These are phyloP conservation scores for Arabidopsis lyrata DNA, from an alignment of 441 rosid species.

Conservation along the genomic window DNA sequence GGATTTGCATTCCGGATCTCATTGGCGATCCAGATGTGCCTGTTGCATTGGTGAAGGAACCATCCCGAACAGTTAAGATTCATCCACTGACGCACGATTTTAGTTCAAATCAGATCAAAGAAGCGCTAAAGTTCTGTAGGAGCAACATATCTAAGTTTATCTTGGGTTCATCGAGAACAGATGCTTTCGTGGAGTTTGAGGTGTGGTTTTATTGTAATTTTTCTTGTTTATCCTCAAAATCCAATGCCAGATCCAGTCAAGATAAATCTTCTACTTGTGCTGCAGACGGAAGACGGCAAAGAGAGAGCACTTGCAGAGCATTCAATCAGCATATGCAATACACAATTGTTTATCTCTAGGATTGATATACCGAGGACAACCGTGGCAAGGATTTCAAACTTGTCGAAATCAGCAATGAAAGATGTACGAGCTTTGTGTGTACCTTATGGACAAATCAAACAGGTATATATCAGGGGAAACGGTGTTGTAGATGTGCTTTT, in stretches of 20 bases:
- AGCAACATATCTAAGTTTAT: slow-evolving; percentile 42
- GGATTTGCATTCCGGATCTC: slow-evolving; percentile 45
- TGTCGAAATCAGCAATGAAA: neutral
- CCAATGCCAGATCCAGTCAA: neutral
- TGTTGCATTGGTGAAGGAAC: slow-evolving; percentile 48
- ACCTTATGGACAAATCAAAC: slow-evolving; percentile 36
- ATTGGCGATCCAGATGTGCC: slow-evolving; percentile 52
- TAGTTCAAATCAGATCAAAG: slow-evolving; percentile 46
- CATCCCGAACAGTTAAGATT: slow-evolving; percentile 47
- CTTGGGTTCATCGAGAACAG: slow-evolving; percentile 47
- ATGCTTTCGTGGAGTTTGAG: slow-evolving; percentile 52
- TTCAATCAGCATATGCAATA: slow-evolving; percentile 41
- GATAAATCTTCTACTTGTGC: slow-evolving; percentile 18
- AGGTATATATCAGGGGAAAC: neutral
- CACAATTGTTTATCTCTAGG: slow-evolving; percentile 45
- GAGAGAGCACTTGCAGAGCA: slow-evolving; percentile 52
- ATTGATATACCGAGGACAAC: slow-evolving; percentile 57
- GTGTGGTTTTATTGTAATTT: slow-evolving; percentile 33
- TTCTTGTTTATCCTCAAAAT: slow-evolving; percentile 8
- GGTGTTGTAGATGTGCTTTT: slow-evolving; percentile 43
- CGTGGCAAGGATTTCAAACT: slow-evolving; percentile 48
- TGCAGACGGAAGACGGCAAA: slow-evolving; percentile 50
- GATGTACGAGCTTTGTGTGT: slow-evolving; percentile 15
- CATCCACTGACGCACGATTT: slow-evolving; percentile 36
- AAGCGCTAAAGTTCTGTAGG: slow-evolving; percentile 47